These are phyloP conservation scores for Straminergon stramineum DNA, from an alignment of 225 moss, liverwort and hornwort genomes.

Conservation along the genomic window DNA sequence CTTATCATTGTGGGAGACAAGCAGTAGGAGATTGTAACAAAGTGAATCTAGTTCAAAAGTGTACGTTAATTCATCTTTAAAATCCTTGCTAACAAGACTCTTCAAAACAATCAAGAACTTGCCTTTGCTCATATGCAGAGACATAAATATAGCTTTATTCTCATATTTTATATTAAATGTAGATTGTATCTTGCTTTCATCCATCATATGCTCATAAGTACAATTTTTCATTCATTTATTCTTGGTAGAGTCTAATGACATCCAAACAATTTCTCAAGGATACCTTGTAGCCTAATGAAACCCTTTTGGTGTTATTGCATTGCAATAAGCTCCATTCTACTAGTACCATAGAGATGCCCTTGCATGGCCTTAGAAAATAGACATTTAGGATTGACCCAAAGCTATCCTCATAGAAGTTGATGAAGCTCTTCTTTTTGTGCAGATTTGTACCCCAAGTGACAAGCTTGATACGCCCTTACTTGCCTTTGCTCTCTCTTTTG, in stretches of 20 bases:
- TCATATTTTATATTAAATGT: not conserved
- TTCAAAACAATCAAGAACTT: not conserved
- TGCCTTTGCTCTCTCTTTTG: constrained; percentile 54
- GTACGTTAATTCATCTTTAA: not conserved
- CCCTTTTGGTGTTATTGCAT: not conserved
- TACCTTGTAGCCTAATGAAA: not conserved
- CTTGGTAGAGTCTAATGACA: not conserved
- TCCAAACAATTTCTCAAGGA: not conserved
- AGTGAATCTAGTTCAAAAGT: not conserved
- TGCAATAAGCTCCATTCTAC: not conserved
- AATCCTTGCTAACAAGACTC: not conserved
- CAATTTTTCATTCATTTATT: not conserved
- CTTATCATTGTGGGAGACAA: not conserved
- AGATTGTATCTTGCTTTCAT: not conserved
- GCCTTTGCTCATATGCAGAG: not conserved
- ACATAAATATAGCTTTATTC: too few relatives aligned
- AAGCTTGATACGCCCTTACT: constrained; percentile 31
- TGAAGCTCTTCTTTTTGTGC: not conserved
- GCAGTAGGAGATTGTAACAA: not conserved
- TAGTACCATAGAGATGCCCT: not conserved
- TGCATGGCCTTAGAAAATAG: fast-evolving
- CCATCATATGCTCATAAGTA: fast-evolving
- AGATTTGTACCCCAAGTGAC: constrained; percentile 27
- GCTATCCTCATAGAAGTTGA: not conserved
- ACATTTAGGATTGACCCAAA: not conserved